Evolutionary conservation across 768 basidiomycete species (phyloP).

Genomic region (Xerocomus brunneocitrinus): DNA sequence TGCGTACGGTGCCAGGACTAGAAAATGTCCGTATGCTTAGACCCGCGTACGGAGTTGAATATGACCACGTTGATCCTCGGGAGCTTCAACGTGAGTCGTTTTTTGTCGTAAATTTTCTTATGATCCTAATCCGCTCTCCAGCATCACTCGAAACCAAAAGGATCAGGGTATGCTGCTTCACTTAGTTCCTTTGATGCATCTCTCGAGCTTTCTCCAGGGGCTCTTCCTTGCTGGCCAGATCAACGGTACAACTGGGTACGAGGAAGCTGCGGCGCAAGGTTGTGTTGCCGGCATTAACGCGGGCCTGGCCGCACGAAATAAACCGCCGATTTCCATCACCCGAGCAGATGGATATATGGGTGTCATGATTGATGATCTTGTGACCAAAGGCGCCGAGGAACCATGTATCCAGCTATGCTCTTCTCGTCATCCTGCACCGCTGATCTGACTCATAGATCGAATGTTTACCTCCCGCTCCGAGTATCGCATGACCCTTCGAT

Average conservation of each 20-base stretch:
- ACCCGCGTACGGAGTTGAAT: conserved; percentile 92
- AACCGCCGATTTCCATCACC: conserved; percentile 57
- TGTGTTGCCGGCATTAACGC: conserved; percentile 87
- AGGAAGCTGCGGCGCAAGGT: conserved; percentile 91
- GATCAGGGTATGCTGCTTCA: conserved; percentile 46
- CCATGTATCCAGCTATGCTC: conserved; percentile 52
- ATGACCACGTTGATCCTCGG: conserved; percentile 84
- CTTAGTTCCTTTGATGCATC: neutral
- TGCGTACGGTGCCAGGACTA: conserved; percentile 79
- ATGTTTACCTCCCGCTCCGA: conserved; percentile 94
- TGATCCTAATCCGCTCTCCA: conserved; percentile 24
- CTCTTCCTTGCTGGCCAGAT: conserved; percentile 90
- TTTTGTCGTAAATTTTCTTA: neutral
- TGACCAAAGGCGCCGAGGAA: conserved; percentile 85
- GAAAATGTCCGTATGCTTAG: conserved; percentile 79
- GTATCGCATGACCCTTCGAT: conserved; percentile 81
- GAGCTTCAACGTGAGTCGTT: conserved; percentile 62
- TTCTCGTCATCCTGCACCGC: neutral
- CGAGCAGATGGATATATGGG: conserved; percentile 87
- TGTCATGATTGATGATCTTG: conserved; percentile 90
- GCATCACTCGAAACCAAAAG: conserved; percentile 84
- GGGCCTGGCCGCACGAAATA: conserved; percentile 57
- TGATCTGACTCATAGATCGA: conserved; percentile 51
- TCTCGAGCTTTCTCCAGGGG: conserved; percentile 40
- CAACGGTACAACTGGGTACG: conserved; percentile 91